Conservation (phyloP, 2,329 filamentous ascomycete species). For the Zymoseptoria tritici region DNA sequence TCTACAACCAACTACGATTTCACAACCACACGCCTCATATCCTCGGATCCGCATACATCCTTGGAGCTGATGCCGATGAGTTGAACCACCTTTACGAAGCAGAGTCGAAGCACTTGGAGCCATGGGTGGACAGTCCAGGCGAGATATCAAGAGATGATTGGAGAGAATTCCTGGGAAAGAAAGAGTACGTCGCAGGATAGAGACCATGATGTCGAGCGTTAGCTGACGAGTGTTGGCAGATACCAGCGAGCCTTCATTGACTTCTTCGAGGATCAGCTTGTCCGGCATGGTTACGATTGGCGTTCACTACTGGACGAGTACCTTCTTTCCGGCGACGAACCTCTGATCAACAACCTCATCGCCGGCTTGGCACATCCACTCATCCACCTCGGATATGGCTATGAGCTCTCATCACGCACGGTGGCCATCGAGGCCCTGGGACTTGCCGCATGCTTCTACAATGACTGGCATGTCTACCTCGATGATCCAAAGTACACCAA, state of each 20-base stretch:
- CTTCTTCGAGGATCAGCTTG: slow-evolving; percentile 90
- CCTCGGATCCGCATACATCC: slow-evolving; percentile 74
- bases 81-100: slow-evolving; percentile 74
- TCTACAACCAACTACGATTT: slow-evolving; percentile 66
- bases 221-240: slow-evolving; percentile 27
- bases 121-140: slow-evolving; percentile 75
- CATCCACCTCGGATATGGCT: slow-evolving; percentile 93
- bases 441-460: slow-evolving; percentile 55
- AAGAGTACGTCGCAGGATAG: slow-evolving; percentile 43
- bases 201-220: background rate
- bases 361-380: slow-evolving; percentile 78
- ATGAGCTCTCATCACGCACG: slow-evolving; percentile 77
- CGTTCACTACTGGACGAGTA: slow-evolving; percentile 67
- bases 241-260: slow-evolving; percentile 90
- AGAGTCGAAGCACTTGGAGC: slow-evolving; percentile 63
- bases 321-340: slow-evolving; percentile 64
- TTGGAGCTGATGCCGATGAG: slow-evolving; percentile 67
- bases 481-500: slow-evolving; percentile 66
- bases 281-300: slow-evolving; percentile 74
- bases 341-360: slow-evolving; percentile 73
- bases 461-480: slow-evolving; percentile 52
- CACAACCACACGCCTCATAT: slow-evolving; percentile 82
- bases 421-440: slow-evolving; percentile 82
- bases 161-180: slow-evolving; percentile 73
- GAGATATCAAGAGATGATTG: slow-evolving; percentile 81